Percentiles rank a stretch among this genome's conserved stretches.
Evolutionary conservation across 2,329 filamentous ascomycete genomes (phyloP).

Genomic region (Verticillium isaacii): DNA sequence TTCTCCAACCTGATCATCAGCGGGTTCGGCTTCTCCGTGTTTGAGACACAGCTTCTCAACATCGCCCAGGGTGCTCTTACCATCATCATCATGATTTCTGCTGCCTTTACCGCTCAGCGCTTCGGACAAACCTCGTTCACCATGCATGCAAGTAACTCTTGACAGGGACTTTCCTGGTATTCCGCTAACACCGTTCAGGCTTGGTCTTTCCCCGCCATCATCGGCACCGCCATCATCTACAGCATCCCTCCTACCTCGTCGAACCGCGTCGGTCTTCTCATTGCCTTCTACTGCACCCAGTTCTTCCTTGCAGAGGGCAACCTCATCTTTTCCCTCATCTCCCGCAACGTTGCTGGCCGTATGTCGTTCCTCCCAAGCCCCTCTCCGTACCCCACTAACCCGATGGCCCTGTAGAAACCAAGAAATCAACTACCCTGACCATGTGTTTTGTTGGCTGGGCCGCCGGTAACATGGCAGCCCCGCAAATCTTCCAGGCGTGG

Average conservation of each 20-base stretch:
- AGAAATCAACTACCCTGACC: constrained; percentile 31
- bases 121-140: background rate
- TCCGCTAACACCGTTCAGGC: background rate
- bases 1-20: constrained; percentile 19
- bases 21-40: constrained; percentile 17
- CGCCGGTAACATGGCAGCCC: constrained; percentile 30
- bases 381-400: background rate
- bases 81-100: constrained; percentile 1
- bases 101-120: background rate
- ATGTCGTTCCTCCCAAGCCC: background rate
- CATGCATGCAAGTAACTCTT: constrained; percentile 2
- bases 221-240: constrained; percentile 36
- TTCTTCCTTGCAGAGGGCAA: constrained; percentile 35
- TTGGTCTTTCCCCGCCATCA: constrained; percentile 18
- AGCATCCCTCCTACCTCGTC: constrained; percentile 20
- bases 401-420: constrained; percentile 18
- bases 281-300: constrained; percentile 38
- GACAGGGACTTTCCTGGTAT: background rate
- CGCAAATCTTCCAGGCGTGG: constrained; percentile 25
- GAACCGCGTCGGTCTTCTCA: constrained; percentile 29
- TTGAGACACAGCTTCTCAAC: constrained; percentile 18
- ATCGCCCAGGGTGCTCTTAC: constrained; percentile 13
- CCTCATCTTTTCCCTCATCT: constrained; percentile 35
- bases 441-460: constrained; percentile 31
- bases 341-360: constrained; percentile 33